Evolutionary conservation across 768 basidiomycete species (phyloP), one percentile per base, ranked within the genome.

Genomic region (Dendrothele bispora): DNA sequence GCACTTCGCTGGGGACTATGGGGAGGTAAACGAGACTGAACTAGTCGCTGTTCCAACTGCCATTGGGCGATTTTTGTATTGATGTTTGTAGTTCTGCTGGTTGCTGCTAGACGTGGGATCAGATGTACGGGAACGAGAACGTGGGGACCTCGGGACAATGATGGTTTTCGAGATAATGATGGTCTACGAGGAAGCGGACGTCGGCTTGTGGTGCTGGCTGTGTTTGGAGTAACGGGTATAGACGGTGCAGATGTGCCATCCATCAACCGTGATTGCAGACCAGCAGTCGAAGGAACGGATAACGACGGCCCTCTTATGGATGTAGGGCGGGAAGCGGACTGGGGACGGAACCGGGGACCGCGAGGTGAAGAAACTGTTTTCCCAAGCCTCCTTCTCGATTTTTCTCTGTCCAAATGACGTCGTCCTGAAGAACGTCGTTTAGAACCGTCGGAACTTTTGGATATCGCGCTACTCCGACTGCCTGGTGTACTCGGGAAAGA

Each of bases 391-490:
- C 46, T 15, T 28, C 38, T 29, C 7, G 27, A 20, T 22, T n/a
- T 47, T 38, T 47, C 46, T 39, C 39, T 47, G 14, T 47, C 46
- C 26, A 39, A 7, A 8, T 38, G 35, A 7, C 29, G 7, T 14
- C 30, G 30, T n/a, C 46, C 46, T 32, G 18, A 36, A 18, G 46
- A 47, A 39, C 35, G 38, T 20, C 46, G 46, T 27, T 47, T 47
- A 15, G 15, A n/a, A n/a, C n/a, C n/a, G n/a, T n/a, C n/a, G n/a
- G n/a, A n/a, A n/a, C n/a, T n/a, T n/a, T n/a, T n/a, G n/a, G n/a
- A n/a, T n/a, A n/a, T n/a, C n/a, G n/a, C n/a, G n/a, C n/a, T n/a
- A n/a, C n/a, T n/a, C n/a, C n/a, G n/a, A n/a, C n/a, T n/a, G n/a
- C n/a, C n/a, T n/a, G n/a, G n/a, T n/a, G n/a, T n/a, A n/a, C n/a